phyloP scores from a whole-genome alignment of 78 protist species.

The Dictyostelium firmibasis region DNA sequence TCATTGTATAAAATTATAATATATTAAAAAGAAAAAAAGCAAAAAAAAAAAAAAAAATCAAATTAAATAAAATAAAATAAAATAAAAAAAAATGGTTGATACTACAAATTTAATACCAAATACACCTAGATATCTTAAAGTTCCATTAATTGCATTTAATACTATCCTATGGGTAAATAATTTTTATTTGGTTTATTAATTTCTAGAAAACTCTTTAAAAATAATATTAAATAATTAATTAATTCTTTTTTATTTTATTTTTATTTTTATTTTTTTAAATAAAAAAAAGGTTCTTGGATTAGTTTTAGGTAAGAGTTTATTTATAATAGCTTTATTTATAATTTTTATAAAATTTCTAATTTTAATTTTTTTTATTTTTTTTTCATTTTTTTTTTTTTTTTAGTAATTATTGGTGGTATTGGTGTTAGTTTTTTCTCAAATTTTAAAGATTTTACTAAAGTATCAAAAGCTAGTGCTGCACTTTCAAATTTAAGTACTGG shows the following conservation, averaged over 20 bases:
- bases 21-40: too few relatives aligned
- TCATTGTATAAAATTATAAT: too few relatives aligned
- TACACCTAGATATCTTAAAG: conserved; percentile 58
- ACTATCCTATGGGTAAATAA: conserved; percentile 52
- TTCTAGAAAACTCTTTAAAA: too few relatives aligned
- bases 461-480: not conserved
- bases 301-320: not conserved
- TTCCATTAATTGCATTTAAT: conserved; percentile 50
- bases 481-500: not conserved
- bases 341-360: not conserved
- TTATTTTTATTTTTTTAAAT: too few relatives aligned
- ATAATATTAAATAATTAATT: not conserved
- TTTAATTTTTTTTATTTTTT: not conserved
- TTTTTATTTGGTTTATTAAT: too few relatives aligned
- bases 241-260: not conserved
- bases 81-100: conserved; percentile 30
- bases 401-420: conserved; percentile 37
- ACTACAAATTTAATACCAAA: conserved; percentile 51
- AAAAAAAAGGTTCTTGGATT: not conserved
- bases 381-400: not conserved
- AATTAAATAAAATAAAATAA: too few relatives aligned
- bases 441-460: conserved; percentile 2
- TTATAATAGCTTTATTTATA: not conserved
- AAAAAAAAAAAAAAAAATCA: too few relatives aligned
- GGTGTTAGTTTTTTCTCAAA: conserved; percentile 21